phyloP scores from a whole-genome alignment of 352 stramenopile genomes.

The Phytophthora citrophthora region DNA sequence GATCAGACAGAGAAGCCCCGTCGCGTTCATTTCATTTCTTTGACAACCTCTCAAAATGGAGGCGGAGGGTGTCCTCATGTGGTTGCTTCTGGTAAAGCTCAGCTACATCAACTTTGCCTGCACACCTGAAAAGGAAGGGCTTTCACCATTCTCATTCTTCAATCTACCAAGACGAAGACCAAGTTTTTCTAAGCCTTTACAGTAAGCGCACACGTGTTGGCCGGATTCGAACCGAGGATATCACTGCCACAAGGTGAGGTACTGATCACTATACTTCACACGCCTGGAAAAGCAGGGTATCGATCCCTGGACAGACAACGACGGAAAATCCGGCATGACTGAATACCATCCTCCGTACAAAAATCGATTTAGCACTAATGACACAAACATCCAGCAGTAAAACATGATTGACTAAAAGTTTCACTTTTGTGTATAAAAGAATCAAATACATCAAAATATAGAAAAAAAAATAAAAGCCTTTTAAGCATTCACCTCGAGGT shows the following conservation, averaged over 20 bases:
- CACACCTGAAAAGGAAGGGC: no score
- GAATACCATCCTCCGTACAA: conserved; percentile 1
- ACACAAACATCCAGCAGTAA: neutral
- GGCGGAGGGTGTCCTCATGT: no score
- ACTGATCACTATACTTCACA: conserved; percentile 26
- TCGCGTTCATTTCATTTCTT: no score
- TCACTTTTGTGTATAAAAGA: neutral
- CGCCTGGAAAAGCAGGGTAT: conserved; percentile 28
- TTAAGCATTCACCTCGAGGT: neutral
- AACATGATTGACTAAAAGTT: neutral
- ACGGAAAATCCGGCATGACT: no score
- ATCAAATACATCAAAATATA: neutral
- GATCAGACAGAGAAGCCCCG: no score
- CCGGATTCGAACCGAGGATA: conserved; percentile 14
- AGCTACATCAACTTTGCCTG: no score
- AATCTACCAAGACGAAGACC: no score
- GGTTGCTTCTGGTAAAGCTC: no score
- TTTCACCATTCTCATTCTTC: no score
- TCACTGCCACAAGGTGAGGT: conserved; percentile 28
- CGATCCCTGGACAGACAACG: conserved; percentile 17
- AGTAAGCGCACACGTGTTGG: no score
- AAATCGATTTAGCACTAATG: neutral
- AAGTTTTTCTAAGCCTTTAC: no score
- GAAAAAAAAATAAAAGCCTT: neutral
- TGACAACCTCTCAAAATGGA: no score